Base-by-base conservation (phyloP, 306 rosid species). In the Sesbania bispinosa region DNA sequence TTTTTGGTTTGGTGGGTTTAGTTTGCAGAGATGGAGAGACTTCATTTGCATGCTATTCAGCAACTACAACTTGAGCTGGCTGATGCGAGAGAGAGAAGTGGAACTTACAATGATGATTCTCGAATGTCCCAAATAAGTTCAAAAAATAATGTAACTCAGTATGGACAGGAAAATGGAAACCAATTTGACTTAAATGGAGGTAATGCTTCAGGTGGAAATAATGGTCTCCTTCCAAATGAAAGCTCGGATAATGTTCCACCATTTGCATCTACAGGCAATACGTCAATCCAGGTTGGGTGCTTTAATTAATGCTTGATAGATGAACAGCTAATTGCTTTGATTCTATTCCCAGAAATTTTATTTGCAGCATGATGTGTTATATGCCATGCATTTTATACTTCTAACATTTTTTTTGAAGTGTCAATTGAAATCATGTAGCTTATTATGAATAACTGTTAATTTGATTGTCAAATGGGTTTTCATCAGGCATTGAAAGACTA, bases 1-100 rank as follows among this genome's bases (percentile, higher is more conserved):
- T 46, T 43, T 76, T 59, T 62, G 77, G 80, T 15, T 83, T 76
- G 51, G 59, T 71, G 77, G 64, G 77, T 30, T 23, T 82, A 95
- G 99, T 88, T 79, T 79, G 89, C 96, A 39, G 99, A 95, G 81
- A 84, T 91, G 93, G 99, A 95, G 72, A 89, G 97, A 85, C 80
- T 77, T 79, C 99, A 95, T 77, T 47, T 89, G 84, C 94, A 89
- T 76, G 14, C 96, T 1, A 18, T 95, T 36, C 99, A 95, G 66
- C 97, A 95, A 64, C 95, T 95, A 59, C 99, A 95, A 72, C 81
- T 88, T 60, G 96, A 89, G 82, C 82, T 91, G 54, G 89, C 97
- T 71, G 99, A 89, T 70, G 92, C 89, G 47, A 85, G 96, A 80
- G 96, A 86, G 87, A 85, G 90, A 73, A 80, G 76, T 81, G 99